Evolutionary conservation across 1,284 basidiomycete genomes (phyloP), one percentile per base, ranked within the genome.

Genomic region (Cutaneotrichosporon sp.): DNA sequence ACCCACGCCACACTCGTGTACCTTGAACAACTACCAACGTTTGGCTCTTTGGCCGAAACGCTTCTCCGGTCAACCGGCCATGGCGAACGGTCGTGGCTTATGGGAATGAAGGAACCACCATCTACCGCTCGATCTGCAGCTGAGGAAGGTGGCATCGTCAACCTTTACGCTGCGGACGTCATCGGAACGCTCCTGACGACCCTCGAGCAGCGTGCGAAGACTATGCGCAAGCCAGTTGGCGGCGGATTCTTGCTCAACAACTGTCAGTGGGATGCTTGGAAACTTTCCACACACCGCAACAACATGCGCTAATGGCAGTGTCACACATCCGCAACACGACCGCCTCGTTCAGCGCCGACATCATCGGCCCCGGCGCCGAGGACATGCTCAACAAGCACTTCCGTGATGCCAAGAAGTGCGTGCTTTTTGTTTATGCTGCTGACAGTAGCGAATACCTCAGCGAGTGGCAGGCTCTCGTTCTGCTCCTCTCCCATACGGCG

Each of bases 81-180:
- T 24, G 68, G 63, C 5, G 74, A 76, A 52, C 63, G 75, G 33
- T 72, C 71, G 49, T 76, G 75, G 75, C 64, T 76, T 45, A 76
- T 76, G 75, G 75, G 75, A 29, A 62, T 65, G 24, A 66, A 64
- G 14, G 65, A 68, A 19, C 54, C 65, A 3, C 65, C 68, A 2
- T 66, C 63, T 43, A 57, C 61, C n/a, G 66, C 63, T 9, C 52
- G 61, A 29, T 62, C 49, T 17, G 67, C 66, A 1, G 57, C 47
- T 4, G 70, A 68, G 14, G 72, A 71, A 33, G 75, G 71, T 9
- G 72, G 70, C 10, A 55, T 70, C 17, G 55, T 75, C 37, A 70
- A 72, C 49, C 68, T 75, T 26, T 76, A 67, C 53, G 67, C 54
- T 61, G 69, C 71, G 5, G 75, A 76, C 45, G 64, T 75, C 3